A percentile compares a stretch with the other conserved stretches of the same genome.
phyloP scores from a whole-genome alignment of 2,329 filamentous ascomycete species.

The Nannizzia gypsea region DNA sequence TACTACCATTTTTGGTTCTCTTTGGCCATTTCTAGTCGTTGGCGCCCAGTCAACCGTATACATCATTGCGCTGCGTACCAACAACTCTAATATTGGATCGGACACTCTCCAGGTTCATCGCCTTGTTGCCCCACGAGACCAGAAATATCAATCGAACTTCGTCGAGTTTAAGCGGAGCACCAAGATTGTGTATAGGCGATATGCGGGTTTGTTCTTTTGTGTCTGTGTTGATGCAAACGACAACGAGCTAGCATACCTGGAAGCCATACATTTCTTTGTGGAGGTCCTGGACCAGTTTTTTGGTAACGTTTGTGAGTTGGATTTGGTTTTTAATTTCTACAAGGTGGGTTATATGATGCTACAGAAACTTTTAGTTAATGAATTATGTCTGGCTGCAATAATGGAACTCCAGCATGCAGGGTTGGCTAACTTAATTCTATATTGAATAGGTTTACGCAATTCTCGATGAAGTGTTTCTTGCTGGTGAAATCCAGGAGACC shows the following conservation, averaged over 20 bases:
- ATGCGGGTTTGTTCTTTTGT: slow-evolving; percentile 97
- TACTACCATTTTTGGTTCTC: background rate
- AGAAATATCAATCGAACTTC: slow-evolving; percentile 99
- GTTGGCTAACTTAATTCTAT: background rate
- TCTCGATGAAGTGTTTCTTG: slow-evolving; percentile 93
- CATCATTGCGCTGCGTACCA: too few species aligned
- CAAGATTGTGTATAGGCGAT: slow-evolving; percentile 94
- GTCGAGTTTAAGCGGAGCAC: slow-evolving; percentile 65
- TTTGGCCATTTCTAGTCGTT: background rate
- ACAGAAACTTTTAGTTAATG: too few species aligned
- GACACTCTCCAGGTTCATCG: slow-evolving; percentile 61
- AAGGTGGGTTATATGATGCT: slow-evolving; percentile 40
- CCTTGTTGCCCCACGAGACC: slow-evolving; percentile 90
- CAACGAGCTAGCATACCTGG: slow-evolving; percentile 91
- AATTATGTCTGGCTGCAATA: too few species aligned
- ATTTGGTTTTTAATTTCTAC: slow-evolving; percentile 66
- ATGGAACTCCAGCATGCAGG: too few species aligned
- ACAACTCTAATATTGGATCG: background rate
- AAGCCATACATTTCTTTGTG: slow-evolving; percentile 98
- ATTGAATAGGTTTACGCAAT: slow-evolving; percentile 74
- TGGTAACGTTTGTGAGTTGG: slow-evolving; percentile 96
- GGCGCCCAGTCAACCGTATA: background rate
- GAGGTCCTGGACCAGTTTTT: slow-evolving; percentile 98
- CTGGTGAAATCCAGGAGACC: slow-evolving; percentile 96
- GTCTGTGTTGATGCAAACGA: slow-evolving; percentile 98